phyloP scores from a whole-genome alignment of 2,329 filamentous ascomycete genomes.

The Botrytis squamosa region DNA sequence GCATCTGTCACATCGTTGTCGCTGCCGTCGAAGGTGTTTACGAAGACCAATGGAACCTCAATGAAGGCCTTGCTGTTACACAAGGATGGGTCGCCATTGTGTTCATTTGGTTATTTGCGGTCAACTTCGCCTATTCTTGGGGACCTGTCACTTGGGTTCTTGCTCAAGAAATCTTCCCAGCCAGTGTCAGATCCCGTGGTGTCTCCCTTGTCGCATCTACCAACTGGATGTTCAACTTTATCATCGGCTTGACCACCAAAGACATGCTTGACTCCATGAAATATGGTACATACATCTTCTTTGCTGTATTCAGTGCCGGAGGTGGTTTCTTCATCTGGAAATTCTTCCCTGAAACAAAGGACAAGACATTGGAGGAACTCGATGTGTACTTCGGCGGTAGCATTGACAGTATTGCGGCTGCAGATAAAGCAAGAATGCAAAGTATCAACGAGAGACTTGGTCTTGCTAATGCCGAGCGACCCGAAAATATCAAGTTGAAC shows the following conservation, averaged over 20 bases:
- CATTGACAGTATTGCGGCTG: conserved; percentile 39
- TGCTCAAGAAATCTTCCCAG: conserved; percentile 43
- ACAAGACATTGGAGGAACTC: conserved; percentile 52
- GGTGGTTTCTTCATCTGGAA: conserved; percentile 50
- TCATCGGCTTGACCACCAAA: conserved; percentile 48
- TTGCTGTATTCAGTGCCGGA: conserved; percentile 48
- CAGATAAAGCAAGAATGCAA: conserved; percentile 37
- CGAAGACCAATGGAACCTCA: conserved; percentile 40
- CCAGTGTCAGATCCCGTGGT: conserved; percentile 43
- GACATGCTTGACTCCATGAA: conserved; percentile 44
- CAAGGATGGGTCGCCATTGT: conserved; percentile 44
- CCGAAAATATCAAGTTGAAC: conserved; percentile 28
- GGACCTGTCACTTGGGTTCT: conserved; percentile 42
- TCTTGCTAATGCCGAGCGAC: conserved; percentile 34
- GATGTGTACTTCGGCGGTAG: conserved; percentile 45
- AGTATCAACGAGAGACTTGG: conserved; percentile 32
- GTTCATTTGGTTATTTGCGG: conserved; percentile 39
- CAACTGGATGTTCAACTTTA: conserved; percentile 49
- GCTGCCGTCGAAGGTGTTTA: conserved; percentile 45
- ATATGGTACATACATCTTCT: conserved; percentile 59
- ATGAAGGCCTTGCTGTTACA: conserved; percentile 14
- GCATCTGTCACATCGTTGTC: conserved; percentile 58
- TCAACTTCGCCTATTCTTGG: conserved; percentile 39
- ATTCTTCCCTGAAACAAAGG: conserved; percentile 55
- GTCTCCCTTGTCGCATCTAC: conserved; percentile 45